Percentiles rank a stretch among this genome's conserved stretches.
phyloP scores from a whole-genome alignment of 2,329 filamentous ascomycete genomes.

The Penicillium nordicum region DNA sequence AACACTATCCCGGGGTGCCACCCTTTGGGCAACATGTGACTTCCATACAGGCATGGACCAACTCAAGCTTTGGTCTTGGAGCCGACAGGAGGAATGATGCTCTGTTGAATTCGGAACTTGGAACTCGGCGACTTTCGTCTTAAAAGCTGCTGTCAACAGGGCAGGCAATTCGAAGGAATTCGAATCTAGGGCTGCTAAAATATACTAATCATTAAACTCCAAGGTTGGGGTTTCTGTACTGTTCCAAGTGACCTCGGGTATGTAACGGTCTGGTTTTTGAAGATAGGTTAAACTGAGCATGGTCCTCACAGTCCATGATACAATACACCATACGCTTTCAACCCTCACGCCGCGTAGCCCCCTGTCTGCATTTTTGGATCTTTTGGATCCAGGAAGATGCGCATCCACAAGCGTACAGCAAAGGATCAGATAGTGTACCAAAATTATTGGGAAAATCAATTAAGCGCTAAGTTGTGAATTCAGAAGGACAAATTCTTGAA shows the following conservation, averaged over 20 bases:
- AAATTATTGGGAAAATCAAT: too few relatives aligned
- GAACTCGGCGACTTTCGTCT: neutral
- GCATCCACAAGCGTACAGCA: neutral
- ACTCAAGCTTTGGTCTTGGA: conserved; percentile 40
- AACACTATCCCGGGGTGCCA: conserved; percentile 45
- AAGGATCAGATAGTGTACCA: neutral
- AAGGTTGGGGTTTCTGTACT: too few relatives aligned
- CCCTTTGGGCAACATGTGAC: conserved; percentile 38
- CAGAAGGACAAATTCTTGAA: neutral
- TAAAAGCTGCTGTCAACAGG: neutral
- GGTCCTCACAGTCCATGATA: neutral
- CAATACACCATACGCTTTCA: neutral
- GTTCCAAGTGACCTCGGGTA: neutral
- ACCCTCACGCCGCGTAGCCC: neutral
- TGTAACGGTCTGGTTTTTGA: neutral
- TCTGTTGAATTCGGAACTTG: neutral
- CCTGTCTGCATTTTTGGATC: neutral
- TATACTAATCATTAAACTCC: neutral
- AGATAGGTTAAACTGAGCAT: neutral
- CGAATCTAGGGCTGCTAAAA: neutral
- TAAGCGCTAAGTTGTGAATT: neutral
- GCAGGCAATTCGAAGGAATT: neutral
- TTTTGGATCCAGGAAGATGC: neutral
- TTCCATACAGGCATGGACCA: conserved; percentile 38
- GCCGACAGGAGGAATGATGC: conserved; percentile 34